These are phyloP conservation scores for Dryas alaskensis DNA, from an alignment of 306 rosid species.

Conservation along the genomic window DNA sequence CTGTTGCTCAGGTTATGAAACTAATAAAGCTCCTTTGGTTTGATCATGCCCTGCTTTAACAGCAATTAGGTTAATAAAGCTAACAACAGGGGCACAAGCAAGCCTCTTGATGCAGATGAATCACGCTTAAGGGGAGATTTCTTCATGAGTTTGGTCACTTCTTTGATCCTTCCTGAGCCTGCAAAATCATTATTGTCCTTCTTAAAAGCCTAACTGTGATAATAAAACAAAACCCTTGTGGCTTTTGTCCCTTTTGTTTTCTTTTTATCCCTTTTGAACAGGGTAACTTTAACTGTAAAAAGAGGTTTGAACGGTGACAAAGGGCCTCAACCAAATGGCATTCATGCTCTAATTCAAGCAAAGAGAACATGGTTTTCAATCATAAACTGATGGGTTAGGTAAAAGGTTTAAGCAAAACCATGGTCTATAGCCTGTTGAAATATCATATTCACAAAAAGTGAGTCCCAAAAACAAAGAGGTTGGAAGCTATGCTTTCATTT, in stretches of 20 bases:
- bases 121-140: constrained; percentile 31
- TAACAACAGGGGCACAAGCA: constrained; percentile 21
- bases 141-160: constrained; percentile 31
- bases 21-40: constrained; percentile 25
- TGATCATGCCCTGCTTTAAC: constrained; percentile 36
- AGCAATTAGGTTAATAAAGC: constrained; percentile 44
- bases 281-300: constrained; percentile 37
- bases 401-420: constrained; percentile 13
- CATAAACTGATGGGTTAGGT: neutral
- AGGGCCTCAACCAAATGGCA: constrained; percentile 20
- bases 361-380: constrained; percentile 5
- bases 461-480: neutral
- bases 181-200: constrained; percentile 44
- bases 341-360: constrained; percentile 26
- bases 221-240: constrained; percentile 30
- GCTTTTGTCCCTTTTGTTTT: constrained; percentile 31
- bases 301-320: constrained; percentile 36
- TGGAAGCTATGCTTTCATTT: neutral
- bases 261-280: constrained; percentile 31
- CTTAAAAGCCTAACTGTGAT: constrained; percentile 57
- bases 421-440: constrained; percentile 3
- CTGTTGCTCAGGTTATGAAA: constrained; percentile 5
- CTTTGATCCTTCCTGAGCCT: constrained; percentile 9
- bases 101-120: constrained; percentile 31
- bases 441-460: neutral